Evolutionary conservation across 208 protist genomes (phyloP).

Genomic region (Leishmania guyanensis): DNA sequence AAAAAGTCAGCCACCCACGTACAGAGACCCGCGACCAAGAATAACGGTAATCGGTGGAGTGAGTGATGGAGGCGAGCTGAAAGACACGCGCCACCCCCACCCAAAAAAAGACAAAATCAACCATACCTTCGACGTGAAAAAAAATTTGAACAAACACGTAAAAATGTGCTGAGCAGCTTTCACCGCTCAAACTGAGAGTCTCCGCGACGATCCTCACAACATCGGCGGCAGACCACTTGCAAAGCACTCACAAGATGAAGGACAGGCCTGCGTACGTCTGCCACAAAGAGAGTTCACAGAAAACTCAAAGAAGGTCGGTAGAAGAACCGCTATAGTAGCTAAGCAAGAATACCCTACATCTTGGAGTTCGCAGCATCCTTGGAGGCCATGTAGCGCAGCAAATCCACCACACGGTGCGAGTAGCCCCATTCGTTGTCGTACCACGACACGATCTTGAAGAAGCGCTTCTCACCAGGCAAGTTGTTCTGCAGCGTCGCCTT

Average conservation of each 20-base stretch:
- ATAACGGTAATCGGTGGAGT: neutral
- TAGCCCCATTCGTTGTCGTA: constrained; percentile 99
- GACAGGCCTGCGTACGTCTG: neutral
- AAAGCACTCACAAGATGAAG: neutral
- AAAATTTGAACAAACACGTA: neutral
- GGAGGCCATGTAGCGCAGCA: constrained; percentile 87
- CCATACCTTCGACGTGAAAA: neutral
- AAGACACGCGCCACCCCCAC: neutral
- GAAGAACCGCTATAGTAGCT: neutral
- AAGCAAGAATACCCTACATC: neutral
- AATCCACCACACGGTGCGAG: constrained; percentile 98
- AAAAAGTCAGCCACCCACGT: neutral
- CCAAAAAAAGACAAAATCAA: neutral
- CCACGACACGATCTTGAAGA: constrained; percentile 99
- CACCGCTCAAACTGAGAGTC: neutral
- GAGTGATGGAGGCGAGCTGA: neutral
- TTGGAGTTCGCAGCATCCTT: constrained; percentile 49
- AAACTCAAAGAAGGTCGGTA: neutral
- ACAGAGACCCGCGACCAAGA: neutral
- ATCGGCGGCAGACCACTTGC: neutral
- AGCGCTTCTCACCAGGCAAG: constrained; percentile 83
- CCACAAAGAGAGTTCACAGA: neutral
- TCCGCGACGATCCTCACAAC: neutral
- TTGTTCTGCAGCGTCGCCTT: constrained; percentile 96
- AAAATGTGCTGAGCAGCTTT: neutral